phyloP scores from a whole-genome alignment of 225 moss, liverwort and hornwort genomes.

The Physcomitrium patens region DNA sequence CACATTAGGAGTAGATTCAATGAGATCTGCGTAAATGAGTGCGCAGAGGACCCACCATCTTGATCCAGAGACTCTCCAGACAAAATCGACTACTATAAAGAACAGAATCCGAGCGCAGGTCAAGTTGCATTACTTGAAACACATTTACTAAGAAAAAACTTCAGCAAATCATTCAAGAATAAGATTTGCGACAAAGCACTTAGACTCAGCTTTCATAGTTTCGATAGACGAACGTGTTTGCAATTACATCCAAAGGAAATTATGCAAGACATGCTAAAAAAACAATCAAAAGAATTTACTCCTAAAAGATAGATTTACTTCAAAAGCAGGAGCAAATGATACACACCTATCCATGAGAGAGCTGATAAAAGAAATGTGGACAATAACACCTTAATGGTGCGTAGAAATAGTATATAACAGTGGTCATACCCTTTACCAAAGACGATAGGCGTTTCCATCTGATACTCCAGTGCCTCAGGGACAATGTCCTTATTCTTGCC shows the following conservation, averaged over 20 bases:
- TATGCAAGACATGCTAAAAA: neutral
- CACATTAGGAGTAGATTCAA: neutral
- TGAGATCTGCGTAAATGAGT: neutral
- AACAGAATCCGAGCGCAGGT: neutral
- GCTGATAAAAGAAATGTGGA: neutral
- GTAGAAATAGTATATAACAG: constrained; percentile 5
- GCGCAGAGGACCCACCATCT: neutral
- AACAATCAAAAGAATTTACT: neutral
- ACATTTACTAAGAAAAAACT: neutral
- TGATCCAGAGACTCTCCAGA: neutral
- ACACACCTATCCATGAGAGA: neutral
- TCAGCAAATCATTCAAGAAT: neutral
- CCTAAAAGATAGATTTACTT: neutral
- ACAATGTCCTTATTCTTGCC: constrained; percentile 50
- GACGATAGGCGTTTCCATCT: constrained; percentile 44
- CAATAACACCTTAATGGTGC: neutral
- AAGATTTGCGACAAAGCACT: neutral
- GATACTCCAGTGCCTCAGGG: constrained; percentile 44
- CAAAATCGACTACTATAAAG: neutral
- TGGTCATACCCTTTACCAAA: constrained; percentile 45
- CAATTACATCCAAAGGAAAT: neutral
- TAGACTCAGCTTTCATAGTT: neutral
- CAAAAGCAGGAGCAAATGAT: constrained; percentile 1
- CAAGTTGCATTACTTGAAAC: neutral
- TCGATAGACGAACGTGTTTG: neutral